Evolutionary conservation across 2,329 filamentous ascomycete genomes (phyloP).

Genomic region (Trichoderma sp.): DNA sequence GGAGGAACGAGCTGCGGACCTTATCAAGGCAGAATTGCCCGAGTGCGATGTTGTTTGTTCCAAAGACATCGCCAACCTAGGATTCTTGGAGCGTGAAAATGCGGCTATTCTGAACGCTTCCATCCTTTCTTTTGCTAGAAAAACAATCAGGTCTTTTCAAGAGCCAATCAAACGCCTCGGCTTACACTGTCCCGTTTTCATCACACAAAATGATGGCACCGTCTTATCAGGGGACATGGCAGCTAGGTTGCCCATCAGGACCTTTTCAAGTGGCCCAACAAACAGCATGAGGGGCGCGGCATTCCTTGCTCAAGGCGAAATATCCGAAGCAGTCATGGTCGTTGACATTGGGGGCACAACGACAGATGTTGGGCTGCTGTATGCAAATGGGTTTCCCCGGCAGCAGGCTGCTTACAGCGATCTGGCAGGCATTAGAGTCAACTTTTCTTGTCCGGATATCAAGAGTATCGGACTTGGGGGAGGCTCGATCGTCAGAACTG

Average conservation of each 20-base stretch:
- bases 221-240: conserved; percentile 56
- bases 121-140: conserved; percentile 58
- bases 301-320: conserved; percentile 50
- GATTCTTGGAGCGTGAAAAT: conserved; percentile 64
- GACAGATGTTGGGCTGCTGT: conserved; percentile 62
- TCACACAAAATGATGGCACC: conserved; percentile 66
- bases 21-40: conserved; percentile 44
- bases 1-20: conserved; percentile 48
- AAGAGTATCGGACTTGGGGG: conserved; percentile 62
- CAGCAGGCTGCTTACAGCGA: conserved; percentile 64
- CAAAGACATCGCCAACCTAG: conserved; percentile 54
- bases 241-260: conserved; percentile 58
- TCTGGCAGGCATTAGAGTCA: conserved; percentile 63
- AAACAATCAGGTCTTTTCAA: conserved; percentile 58
- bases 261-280: conserved; percentile 63
- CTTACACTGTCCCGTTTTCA: conserved; percentile 56
- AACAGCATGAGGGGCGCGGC: conserved; percentile 66
- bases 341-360: conserved; percentile 69
- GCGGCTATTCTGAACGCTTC: conserved; percentile 65
- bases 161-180: conserved; percentile 52
- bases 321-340: conserved; percentile 53
- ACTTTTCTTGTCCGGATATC: conserved; percentile 59
- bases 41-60: conserved; percentile 51
- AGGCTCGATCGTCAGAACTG: conserved; percentile 53
- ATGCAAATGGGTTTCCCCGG: conserved; percentile 63